These are phyloP conservation scores for Claviceps spartinae DNA, from an alignment of 2,329 filamentous ascomycete species.

Conservation along the genomic window DNA sequence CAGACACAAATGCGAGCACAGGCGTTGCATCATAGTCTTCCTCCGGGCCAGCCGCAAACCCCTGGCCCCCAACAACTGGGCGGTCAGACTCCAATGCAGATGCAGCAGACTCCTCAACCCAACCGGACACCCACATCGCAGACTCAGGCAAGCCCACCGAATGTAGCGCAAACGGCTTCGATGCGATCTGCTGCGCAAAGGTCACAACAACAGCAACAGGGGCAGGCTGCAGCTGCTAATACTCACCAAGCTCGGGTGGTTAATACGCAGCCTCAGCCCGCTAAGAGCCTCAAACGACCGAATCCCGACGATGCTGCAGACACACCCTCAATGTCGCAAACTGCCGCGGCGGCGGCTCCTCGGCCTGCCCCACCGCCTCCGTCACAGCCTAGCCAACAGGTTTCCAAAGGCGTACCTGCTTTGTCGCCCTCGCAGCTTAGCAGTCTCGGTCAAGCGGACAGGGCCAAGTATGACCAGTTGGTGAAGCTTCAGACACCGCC, in stretches of 20 bases:
- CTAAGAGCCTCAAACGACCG: slow-evolving; percentile 37
- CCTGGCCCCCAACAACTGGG: slow-evolving; percentile 10
- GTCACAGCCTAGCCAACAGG: slow-evolving; percentile 13
- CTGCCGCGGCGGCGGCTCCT: slow-evolving; percentile 3
- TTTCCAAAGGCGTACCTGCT: slow-evolving; percentile 11
- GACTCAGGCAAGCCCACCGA: slow-evolving; percentile 23
- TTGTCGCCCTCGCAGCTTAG: slow-evolving; percentile 24
- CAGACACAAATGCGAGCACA: slow-evolving; percentile 11
- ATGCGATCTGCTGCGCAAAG: slow-evolving; percentile 18
- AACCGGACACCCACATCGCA: slow-evolving; percentile 24
- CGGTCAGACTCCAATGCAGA: slow-evolving; percentile 9
- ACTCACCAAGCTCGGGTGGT: slow-evolving; percentile 10
- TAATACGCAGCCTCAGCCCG: slow-evolving; percentile 13
- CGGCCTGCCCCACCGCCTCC: slow-evolving; percentile 12
- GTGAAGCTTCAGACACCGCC: slow-evolving; percentile 17
- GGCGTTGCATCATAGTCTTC: slow-evolving; percentile 9
- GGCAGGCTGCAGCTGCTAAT: slow-evolving; percentile 9
- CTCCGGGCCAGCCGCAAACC: slow-evolving; percentile 10
- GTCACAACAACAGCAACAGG: slow-evolving; percentile 13
- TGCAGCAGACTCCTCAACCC: slow-evolving; percentile 36
- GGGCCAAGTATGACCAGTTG: slow-evolving; percentile 28
- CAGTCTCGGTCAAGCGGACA: slow-evolving; percentile 30
- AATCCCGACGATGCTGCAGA: slow-evolving; percentile 32
- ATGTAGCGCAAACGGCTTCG: slow-evolving; percentile 28
- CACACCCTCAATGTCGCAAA: slow-evolving; percentile 10